Evolutionary conservation across 768 basidiomycete species (phyloP), one percentile per base, ranked within the genome.

Genomic region (Coprinellus micaceus): DNA sequence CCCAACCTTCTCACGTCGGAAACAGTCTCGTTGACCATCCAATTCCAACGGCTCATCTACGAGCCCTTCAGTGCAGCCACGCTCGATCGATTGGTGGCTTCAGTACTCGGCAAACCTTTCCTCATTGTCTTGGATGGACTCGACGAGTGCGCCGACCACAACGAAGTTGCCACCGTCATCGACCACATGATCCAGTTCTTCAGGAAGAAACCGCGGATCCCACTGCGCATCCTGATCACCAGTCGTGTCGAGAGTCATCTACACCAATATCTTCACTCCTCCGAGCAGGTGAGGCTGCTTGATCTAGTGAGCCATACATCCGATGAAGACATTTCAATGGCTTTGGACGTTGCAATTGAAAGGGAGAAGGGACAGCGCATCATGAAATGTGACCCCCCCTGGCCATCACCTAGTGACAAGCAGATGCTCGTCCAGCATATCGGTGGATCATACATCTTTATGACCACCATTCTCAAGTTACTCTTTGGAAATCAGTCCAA

Each of bases 101-200:
- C 33, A 6, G 33, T 33, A 33, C 33, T 33, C 33, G 13, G 13
- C 7, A 26, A 28, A 33, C 26, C 52, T 2, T 57, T 52, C 17
- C n/a, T 57, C 13, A 56, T 61, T 25, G 44, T 64, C 40, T 21
- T 64, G n/a, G 63, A 64, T 53, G 63, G 63, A 4, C 46, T 64
- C 13, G 63, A 65, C 19, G 60, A 65, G 52, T 65, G 64, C 37
- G 21, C 24, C 12, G 56, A 54, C 19, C n/a, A 48, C 5, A 41
- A 53, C 1, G 28, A 30, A 17, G 61, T 62, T n/a, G 36, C 30
- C 1, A 41, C 55, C 10, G 26, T 65, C 5, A 22, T 65, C 6
- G 17, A 51, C 1, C 49, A 50, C 11, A 7, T 10, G 15, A n/a
- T 50, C 29, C 13, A 33, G 2, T 50, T 50, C 48, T 50, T 29